phyloP scores from a whole-genome alignment of 2,329 filamentous ascomycete species.

The Colletotrichum ledebouriae region DNA sequence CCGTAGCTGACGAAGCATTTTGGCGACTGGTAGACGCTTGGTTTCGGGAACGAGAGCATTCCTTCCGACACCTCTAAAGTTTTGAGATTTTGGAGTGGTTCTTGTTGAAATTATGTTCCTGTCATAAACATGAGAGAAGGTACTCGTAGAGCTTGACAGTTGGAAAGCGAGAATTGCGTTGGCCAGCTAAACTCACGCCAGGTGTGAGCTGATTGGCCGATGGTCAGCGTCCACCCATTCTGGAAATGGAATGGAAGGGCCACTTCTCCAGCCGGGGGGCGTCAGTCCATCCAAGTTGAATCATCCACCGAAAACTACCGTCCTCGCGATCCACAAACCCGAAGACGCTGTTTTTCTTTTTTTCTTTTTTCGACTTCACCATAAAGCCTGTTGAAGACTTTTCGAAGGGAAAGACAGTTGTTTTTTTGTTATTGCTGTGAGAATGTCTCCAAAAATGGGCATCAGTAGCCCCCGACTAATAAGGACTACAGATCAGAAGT shows the following conservation, averaged over 20 bases:
- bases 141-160: neutral
- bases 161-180: constrained; percentile 32
- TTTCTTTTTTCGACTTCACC: too few species aligned
- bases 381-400: too few species aligned
- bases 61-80: too few species aligned
- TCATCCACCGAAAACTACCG: constrained; percentile 22
- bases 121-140: neutral
- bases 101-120: neutral
- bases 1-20: constrained; percentile 84
- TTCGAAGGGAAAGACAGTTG: neutral
- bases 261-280: neutral
- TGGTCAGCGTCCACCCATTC: neutral
- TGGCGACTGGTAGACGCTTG: constrained; percentile 65
- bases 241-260: neutral
- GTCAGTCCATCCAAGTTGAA: constrained; percentile 5
- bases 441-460: rapidly evolving
- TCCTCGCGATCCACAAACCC: constrained; percentile 12
- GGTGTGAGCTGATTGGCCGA: neutral
- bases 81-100: neutral
- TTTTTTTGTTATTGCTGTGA: neutral
- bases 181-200: constrained; percentile 3
- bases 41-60: constrained; percentile 62
- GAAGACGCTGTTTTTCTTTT: constrained; percentile 1
- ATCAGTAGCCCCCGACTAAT: rapidly evolving
- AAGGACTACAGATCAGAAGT: neutral